phyloP scores from a whole-genome alignment of 257 asterid species.

The Cynanchum wilfordii region DNA sequence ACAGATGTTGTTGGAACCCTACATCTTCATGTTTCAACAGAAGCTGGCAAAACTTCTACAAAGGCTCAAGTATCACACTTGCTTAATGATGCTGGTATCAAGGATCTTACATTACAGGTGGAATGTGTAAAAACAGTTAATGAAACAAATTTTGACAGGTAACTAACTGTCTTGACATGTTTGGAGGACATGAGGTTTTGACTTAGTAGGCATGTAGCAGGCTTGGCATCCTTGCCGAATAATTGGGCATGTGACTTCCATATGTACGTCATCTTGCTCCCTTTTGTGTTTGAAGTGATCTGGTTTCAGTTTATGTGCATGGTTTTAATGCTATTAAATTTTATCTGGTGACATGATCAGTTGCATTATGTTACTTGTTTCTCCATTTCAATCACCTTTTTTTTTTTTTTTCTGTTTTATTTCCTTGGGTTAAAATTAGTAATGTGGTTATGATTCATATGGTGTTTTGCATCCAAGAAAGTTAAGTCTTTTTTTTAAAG shows the following conservation, averaged over 20 bases:
- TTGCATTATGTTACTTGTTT: background rate
- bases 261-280: background rate
- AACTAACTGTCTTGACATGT: background rate
- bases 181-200: background rate
- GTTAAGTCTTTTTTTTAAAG: background rate
- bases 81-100: conserved; percentile 61
- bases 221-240: conserved; percentile 2
- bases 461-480: background rate
- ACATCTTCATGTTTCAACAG: conserved; percentile 69
- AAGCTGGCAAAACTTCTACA: conserved; percentile 40
- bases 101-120: conserved; percentile 76
- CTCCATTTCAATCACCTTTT: background rate
- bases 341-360: background rate
- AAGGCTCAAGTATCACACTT: conserved; percentile 43
- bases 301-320: background rate
- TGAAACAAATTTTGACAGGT: background rate
- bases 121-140: conserved; percentile 42
- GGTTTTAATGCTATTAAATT: background rate
- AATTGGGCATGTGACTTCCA: background rate
- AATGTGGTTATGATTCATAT: background rate
- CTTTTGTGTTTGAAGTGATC: background rate
- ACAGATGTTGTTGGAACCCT: conserved; percentile 76
- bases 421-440: background rate
- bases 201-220: background rate
- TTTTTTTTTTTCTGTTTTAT: background rate